Evolutionary conservation across 1,139 yeast species (phyloP).

Genomic region (Zygosaccharomyces pseudobailii): DNA sequence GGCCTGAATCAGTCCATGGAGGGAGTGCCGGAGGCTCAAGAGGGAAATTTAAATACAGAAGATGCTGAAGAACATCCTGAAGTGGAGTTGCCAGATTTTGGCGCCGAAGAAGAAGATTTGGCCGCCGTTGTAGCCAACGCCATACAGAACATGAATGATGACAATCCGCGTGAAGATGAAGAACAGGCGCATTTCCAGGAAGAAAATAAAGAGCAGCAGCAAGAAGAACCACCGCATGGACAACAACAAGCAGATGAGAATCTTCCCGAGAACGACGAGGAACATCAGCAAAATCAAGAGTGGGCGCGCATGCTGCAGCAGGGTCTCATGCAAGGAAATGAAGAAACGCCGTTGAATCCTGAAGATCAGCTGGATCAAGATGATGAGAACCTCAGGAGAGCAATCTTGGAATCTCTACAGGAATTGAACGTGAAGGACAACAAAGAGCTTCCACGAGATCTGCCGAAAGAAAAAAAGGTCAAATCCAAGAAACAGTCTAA

Average conservation of each 20-base stretch:
- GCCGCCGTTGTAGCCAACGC: slow-evolving; percentile 32
- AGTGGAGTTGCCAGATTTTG: slow-evolving; percentile 19
- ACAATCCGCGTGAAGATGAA: slow-evolving; percentile 10
- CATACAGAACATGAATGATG: slow-evolving; percentile 22
- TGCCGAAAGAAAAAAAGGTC: slow-evolving; percentile 7
- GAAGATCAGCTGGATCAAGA: slow-evolving; percentile 28
- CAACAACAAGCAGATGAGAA: background rate
- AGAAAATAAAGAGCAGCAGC: background rate
- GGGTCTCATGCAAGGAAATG: slow-evolving; percentile 21
- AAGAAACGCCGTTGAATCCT: slow-evolving; percentile 4
- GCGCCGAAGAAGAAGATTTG: slow-evolving; percentile 19
- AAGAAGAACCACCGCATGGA: background rate
- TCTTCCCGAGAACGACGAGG: slow-evolving; percentile 4
- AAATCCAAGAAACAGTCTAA: slow-evolving; percentile 13
- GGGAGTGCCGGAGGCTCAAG: slow-evolving; percentile 9
- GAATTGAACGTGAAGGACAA: slow-evolving; percentile 18
- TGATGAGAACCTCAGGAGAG: slow-evolving; percentile 32
- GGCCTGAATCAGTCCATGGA: slow-evolving; percentile 9
- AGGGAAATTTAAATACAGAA: slow-evolving; percentile 1
- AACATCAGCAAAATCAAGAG: slow-evolving; percentile 21
- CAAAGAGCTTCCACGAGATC: background rate
- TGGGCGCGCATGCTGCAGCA: slow-evolving; percentile 33
- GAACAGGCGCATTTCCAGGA: slow-evolving; percentile 5
- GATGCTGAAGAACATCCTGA: slow-evolving; percentile 6
- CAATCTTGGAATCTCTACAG: slow-evolving; percentile 31